phyloP scores from a whole-genome alignment of 306 rosid genomes.

The Erythrophleum fordii region DNA sequence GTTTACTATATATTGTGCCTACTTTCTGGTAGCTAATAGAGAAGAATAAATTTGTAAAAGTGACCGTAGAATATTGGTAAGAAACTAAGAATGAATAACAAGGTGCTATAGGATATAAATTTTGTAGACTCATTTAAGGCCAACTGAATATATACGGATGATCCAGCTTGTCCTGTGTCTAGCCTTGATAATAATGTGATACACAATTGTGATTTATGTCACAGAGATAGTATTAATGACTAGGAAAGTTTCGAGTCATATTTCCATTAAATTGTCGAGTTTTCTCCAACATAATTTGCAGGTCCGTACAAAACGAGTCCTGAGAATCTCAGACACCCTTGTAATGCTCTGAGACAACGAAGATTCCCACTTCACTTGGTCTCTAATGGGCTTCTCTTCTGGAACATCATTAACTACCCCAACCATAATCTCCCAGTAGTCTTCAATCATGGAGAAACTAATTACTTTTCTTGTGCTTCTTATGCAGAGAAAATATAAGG shows the following conservation, averaged over 20 bases:
- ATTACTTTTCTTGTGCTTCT: not conserved
- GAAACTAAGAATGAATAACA: not conserved
- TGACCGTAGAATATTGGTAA: not conserved
- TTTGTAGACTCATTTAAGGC: slow-evolving; percentile 2
- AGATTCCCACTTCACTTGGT: not conserved
- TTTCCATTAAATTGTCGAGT: not conserved
- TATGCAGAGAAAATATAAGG: not conserved
- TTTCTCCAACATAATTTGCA: not conserved
- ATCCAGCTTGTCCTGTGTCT: not conserved
- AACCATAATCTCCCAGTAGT: not conserved
- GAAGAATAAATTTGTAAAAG: too few species aligned
- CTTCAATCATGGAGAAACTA: not conserved
- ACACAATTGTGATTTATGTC: not conserved
- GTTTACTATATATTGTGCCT: too few species aligned
- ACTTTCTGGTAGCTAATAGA: too few species aligned
- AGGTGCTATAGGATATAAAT: slow-evolving; percentile 28
- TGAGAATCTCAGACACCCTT: not conserved
- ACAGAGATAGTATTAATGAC: not conserved
- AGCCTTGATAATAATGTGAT: not conserved
- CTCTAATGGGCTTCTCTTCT: not conserved
- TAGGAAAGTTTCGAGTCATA: slow-evolving; percentile 3
- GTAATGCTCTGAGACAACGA: not conserved
- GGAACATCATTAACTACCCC: not conserved
- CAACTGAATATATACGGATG: not conserved
- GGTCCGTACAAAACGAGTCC: not conserved